Evolutionary conservation across 495 filamentous ascomycete species (phyloP).

Genomic region (Ascobolus immersus): DNA sequence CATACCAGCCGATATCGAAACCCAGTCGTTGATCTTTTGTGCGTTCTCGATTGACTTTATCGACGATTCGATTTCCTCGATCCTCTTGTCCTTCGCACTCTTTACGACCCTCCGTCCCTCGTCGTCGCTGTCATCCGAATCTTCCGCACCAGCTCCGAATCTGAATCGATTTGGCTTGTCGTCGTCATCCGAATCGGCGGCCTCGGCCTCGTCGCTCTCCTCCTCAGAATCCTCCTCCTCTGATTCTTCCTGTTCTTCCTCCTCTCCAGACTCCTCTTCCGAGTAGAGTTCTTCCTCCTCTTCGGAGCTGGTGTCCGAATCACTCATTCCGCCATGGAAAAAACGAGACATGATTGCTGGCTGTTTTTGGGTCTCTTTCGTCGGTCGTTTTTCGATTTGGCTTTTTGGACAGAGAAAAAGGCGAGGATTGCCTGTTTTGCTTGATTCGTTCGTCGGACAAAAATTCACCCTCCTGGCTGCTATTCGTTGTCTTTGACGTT

Average conservation of each 20-base stretch:
- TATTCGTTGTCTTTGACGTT: too few relatives aligned
- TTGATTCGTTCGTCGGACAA: background rate
- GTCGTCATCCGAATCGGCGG: slow-evolving; percentile 57
- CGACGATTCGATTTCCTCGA: slow-evolving; percentile 76
- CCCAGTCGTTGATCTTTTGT: slow-evolving; percentile 92
- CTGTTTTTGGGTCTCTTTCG: background rate
- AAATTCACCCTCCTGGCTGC: background rate
- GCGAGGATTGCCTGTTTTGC: background rate
- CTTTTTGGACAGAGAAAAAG: background rate
- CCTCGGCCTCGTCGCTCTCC: slow-evolving; percentile 36
- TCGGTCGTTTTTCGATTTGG: background rate
- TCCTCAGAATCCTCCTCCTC: slow-evolving; percentile 36
- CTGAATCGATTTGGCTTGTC: slow-evolving; percentile 79
- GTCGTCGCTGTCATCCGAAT: slow-evolving; percentile 64
- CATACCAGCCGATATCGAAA: slow-evolving; percentile 65
- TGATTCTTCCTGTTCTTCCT: slow-evolving; percentile 19
- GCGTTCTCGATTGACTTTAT: slow-evolving; percentile 84
- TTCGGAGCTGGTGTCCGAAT: slow-evolving; percentile 49
- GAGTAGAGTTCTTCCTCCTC: slow-evolving; percentile 38
- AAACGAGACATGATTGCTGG: slow-evolving; percentile 62
- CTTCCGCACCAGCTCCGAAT: slow-evolving; percentile 42
- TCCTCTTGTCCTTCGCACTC: slow-evolving; percentile 90
- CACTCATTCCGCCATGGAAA: slow-evolving; percentile 80
- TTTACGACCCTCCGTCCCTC: slow-evolving; percentile 62
- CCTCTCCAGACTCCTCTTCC: slow-evolving; percentile 18